Evolutionary conservation across 2,329 filamentous ascomycete species (phyloP), one percentile per base, ranked within the genome.

Genomic region (Penicillium sp.): DNA sequence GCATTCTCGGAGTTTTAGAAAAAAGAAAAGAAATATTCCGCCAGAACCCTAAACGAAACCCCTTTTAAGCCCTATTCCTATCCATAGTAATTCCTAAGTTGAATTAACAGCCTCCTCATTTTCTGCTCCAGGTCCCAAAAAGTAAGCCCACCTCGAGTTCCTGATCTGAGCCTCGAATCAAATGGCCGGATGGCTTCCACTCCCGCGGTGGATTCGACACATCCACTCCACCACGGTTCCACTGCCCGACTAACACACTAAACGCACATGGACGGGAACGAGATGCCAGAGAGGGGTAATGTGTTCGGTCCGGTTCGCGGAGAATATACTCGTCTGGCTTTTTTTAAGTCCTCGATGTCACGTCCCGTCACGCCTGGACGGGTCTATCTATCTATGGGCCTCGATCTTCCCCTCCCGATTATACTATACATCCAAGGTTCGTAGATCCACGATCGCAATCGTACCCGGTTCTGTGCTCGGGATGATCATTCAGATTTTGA

Each of bases 191-290:
- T 11, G 27, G 18, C 18, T 1, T 35, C 23, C 41, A 31, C 18
- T 40, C 43, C 54, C 51, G 29, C 26, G 15, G 27, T 43, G 51
- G 47, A 59, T 37, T 59, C 45, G 54, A 59, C 46, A 59, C 57
- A 57, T 59, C 57, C 44, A 56, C 54, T 46, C 31, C 22, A 44
- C 26, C n/a, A 40, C 12, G 23, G 49, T 56, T 29, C 23, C 40
- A 53, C 46, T 60, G 55, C 55, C 56, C 35, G 50, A 53, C 50
- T 48, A 40, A 35, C 12, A 26, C 29, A 47, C 50, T 44, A 60
- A 53, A 56, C 56, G 58, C 58, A 58, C 58, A 58, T 60, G 58
- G 58, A 42, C 48, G n/a, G 25, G 53, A 60, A 53, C 42, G 44
- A 56, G 43, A 48, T 18, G 42, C 40, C 27, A 43, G 15, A 26